Percentiles rank a stretch among this genome's conserved stretches.
Evolutionary conservation across 306 rosid species (phyloP).

Genomic region (Acacia acuminata): DNA sequence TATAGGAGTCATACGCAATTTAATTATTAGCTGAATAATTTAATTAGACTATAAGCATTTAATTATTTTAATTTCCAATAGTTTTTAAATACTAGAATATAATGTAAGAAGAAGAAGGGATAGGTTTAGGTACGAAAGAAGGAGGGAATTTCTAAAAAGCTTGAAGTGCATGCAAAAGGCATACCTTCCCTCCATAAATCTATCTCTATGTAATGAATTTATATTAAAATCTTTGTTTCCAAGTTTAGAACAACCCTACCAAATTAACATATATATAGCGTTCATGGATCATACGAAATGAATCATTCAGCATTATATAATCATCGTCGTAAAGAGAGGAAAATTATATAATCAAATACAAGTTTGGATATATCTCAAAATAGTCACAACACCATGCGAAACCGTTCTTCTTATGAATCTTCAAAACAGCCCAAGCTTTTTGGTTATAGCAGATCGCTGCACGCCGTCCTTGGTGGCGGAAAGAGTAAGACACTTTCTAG

Average conservation of each 20-base stretch:
- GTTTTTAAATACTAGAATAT: background rate
- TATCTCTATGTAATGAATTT: background rate
- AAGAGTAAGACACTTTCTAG: conserved; percentile 22
- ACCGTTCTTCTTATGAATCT: background rate
- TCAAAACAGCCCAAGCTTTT: background rate
- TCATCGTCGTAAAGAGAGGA: background rate
- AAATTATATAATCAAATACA: too few species aligned
- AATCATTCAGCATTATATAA: background rate
- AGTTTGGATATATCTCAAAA: too few species aligned
- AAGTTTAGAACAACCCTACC: conserved; percentile 30
- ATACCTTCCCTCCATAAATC: conserved; percentile 32
- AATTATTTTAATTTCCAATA: background rate
- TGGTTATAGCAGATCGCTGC: conserved; percentile 21
- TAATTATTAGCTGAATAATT: too few species aligned
- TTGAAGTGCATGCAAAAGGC: conserved; percentile 32
- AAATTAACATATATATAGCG: background rate
- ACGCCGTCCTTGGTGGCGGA: conserved; percentile 37
- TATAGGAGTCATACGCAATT: too few species aligned
- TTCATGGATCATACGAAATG: background rate
- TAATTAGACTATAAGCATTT: background rate
- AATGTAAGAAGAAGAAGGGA: background rate
- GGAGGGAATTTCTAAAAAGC: background rate
- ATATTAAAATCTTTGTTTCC: conserved; percentile 14
- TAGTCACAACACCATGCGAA: conserved; percentile 6
- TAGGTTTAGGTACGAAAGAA: background rate